Base-by-base conservation (phyloP, 163 green algal genomes). In the Coccomyxa subellipsoidea region DNA sequence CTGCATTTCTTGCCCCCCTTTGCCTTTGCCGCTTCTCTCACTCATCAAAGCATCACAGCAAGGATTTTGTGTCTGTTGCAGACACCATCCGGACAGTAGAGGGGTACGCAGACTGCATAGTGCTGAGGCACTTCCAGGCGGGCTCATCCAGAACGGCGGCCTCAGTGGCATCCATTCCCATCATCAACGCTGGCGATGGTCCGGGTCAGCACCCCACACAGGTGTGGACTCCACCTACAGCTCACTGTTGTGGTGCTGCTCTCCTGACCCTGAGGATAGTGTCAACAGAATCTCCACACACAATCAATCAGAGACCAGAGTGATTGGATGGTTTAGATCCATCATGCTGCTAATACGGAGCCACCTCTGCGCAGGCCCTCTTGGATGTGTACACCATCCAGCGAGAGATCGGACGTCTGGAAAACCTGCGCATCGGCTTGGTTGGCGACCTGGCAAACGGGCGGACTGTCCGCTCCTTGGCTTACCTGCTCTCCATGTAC, bases 371-470 rank as follows among this genome's bases (percentile, higher is more conserved):
- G 36, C 91, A 99, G 92, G 96, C 97, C 3, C 90, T 99, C 77
- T 89, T 99, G 47, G 97, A 99, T 85, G 89, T 97, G 39, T 99
- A 99, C 91, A 99, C 96, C 83, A 99, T 99, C 84, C 88, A 95
- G 84, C 90, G 92, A 7, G 96, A 99, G 89, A 87, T 99, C 12
- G 96, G 96, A 6, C 85, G 94, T 4, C 88, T 99, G 32, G 89
- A 98, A 39, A 87, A 95, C 82, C 90, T 98, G 79, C 93, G 89
- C 38, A 93, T 99, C 47, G 96, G 90, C 40, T 93, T 99, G 85
- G 92, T 99, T 9, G 96, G 96, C 21, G 96, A 99, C 82, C 88
- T 99, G 66, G 93, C 95, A 29, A 98, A 99, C 84, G 96, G 96
- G 25, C 89, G 96, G 53, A 99, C 96, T 3, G 96, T 95, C 54